Conservation (phyloP, 2,329 filamentous ascomycete species). For the Xylariaceae sp. region DNA sequence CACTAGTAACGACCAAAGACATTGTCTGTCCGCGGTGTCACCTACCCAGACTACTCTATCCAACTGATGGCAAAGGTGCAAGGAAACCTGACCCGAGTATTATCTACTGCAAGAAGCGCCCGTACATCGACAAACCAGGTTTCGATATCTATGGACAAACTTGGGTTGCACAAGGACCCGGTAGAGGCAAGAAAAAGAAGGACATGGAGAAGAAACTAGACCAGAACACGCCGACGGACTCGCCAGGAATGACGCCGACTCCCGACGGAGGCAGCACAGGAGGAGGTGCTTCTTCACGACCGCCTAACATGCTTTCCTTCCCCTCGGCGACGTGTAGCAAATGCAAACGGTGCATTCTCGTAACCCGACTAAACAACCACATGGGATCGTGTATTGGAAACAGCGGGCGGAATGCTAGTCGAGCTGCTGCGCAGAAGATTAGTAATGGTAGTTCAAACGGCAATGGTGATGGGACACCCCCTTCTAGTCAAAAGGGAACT, state of each 20-base stretch:
- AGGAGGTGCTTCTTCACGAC: slow-evolving; percentile 47
- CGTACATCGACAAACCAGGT: slow-evolving; percentile 76
- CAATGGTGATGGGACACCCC: slow-evolving; percentile 62
- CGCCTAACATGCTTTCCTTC: slow-evolving; percentile 67
- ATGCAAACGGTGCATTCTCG: slow-evolving; percentile 69
- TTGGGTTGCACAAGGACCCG: slow-evolving; percentile 73
- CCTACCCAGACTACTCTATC: slow-evolving; percentile 74
- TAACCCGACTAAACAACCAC: slow-evolving; percentile 70
- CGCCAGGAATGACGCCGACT: slow-evolving; percentile 46
- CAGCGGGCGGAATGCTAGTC: slow-evolving; percentile 66
- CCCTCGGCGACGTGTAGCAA: slow-evolving; percentile 71
- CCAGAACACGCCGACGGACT: slow-evolving; percentile 48
- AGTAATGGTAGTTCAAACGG: slow-evolving; percentile 56
- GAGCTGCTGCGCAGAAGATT: slow-evolving; percentile 67
- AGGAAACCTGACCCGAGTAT: slow-evolving; percentile 68
- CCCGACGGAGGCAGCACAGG: slow-evolving; percentile 51
- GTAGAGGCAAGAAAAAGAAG: slow-evolving; percentile 80
- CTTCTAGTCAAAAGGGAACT: slow-evolving; percentile 67
- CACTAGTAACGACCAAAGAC: slow-evolving; percentile 71
- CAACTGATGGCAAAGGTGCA: slow-evolving; percentile 72
- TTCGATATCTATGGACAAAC: slow-evolving; percentile 85
- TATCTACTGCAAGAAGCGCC: slow-evolving; percentile 80
- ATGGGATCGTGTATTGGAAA: slow-evolving; percentile 73
- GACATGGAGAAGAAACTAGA: slow-evolving; percentile 68
- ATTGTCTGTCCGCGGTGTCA: slow-evolving; percentile 77